A percentile compares a stretch with the other conserved stretches of the same genome.
These are phyloP conservation scores for Picea engelmannii DNA, from an alignment of 83 land plant genomes.

Conservation along the genomic window DNA sequence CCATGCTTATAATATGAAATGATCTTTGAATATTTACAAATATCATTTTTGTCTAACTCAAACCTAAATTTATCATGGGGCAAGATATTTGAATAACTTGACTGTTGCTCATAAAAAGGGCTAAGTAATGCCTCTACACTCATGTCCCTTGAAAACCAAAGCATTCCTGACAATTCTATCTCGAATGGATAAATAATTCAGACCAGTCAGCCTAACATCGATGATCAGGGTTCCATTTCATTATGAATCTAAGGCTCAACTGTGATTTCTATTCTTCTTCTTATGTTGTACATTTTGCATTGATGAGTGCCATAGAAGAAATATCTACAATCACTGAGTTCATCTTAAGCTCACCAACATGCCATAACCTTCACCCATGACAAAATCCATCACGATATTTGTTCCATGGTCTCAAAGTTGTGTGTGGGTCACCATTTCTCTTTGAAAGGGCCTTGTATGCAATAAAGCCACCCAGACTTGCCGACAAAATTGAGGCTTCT, in stretches of 20 bases:
- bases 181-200: neutral
- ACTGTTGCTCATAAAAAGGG: too few species aligned
- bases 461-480: conserved; percentile 65
- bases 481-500: conserved; percentile 59
- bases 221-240: too few species aligned
- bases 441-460: conserved; percentile 66
- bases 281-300: too few species aligned
- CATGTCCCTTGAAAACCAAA: neutral
- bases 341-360: conserved; percentile 25
- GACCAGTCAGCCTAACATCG: too few species aligned
- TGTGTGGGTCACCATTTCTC: conserved; percentile 57
- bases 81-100: neutral
- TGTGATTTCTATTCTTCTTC: too few species aligned
- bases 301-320: neutral
- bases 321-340: neutral
- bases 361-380: conserved; percentile 12
- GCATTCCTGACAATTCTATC: neutral
- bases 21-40: neutral
- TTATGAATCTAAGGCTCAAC: too few species aligned
- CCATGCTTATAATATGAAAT: too few species aligned
- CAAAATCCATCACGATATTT: conserved; percentile 60
- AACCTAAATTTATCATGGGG: neutral
- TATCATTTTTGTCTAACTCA: neutral
- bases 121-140: too few species aligned
- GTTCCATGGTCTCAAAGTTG: conserved; percentile 69